Base-by-base conservation (phyloP, 441 rosid species). In the Populus tomentosa region DNA sequence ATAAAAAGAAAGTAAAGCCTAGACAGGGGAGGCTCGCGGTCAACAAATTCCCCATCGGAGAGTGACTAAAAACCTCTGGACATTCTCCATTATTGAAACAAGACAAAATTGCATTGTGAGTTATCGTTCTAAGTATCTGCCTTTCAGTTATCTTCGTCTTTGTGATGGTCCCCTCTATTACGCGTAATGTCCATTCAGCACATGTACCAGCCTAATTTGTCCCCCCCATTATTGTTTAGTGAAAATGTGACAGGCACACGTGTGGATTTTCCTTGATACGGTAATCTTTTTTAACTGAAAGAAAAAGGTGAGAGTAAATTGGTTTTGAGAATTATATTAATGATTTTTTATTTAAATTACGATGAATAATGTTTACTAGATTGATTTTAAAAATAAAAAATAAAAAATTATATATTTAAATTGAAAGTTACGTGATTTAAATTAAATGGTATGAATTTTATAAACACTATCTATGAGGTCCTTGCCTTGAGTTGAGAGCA, bases 21-120 rank as follows among this genome's bases (percentile, higher is more conserved):
- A 6, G 35, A 33, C 35, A 33, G 35, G 5, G 30, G 3, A 32
- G 28, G 18, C 13, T 7, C 2, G 67, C 3, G 6, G 5, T 9
- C 28, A 35, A 68, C 5, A 21, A 23, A 10, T n/a, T 36, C 21
- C 56, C 16, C 56, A 4, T 46, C 18, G 1, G 8, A 6, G 3
- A 5, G 1, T 28, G 8, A 21, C 18, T 18, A 3, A 3, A 3
- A 35, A 2, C 23, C 6, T 61, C 68, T 80, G 76, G 85, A 79
- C 56, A 61, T 62, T 73, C 72, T 82, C 80, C 79, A 82, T 85
- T 71, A 85, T 83, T 82, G 79, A 74, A 46, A 46, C 16, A 46
- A 4, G 56, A 46, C 56, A 46, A 14, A 13, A 40, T 10, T 40
- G 46, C 46, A 40, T 40, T 40, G 13, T 40, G 3, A 10, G 11